Percentiles rank a stretch among this genome's conserved stretches.
These are phyloP conservation scores for Neofusicoccum laricinum DNA, from an alignment of 2,329 filamentous ascomycete genomes.

Conservation along the genomic window DNA sequence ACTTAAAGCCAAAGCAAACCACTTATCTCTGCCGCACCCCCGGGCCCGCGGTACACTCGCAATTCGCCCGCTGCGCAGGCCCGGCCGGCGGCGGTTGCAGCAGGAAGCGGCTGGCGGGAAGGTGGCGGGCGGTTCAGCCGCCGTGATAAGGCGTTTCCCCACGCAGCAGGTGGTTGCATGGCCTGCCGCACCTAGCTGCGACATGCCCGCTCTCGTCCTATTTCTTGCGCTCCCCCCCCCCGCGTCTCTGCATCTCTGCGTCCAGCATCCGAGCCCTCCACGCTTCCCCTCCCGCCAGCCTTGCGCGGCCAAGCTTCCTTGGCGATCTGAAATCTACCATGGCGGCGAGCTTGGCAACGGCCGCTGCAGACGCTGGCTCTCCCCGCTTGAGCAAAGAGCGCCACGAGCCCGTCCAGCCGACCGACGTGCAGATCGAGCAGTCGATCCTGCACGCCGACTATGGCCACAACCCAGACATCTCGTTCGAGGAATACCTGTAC, in stretches of 20 bases:
- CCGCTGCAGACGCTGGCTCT: background rate
- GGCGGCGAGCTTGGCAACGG: conserved; percentile 2
- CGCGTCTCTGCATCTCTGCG: too few relatives aligned
- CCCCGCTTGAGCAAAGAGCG: background rate
- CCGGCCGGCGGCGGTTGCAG: too few relatives aligned
- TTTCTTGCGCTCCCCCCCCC: background rate
- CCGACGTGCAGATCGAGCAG: background rate
- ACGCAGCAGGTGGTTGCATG: background rate
- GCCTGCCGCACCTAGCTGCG: background rate
- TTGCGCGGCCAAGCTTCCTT: conserved; percentile 7
- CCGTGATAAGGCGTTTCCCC: background rate
- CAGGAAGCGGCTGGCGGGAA: too few relatives aligned
- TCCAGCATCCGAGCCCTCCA: background rate
- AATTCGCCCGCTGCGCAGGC: too few relatives aligned
- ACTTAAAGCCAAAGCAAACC: background rate
- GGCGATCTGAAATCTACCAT: background rate
- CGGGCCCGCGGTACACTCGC: background rate
- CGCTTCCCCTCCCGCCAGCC: too few relatives aligned
- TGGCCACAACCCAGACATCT: conserved; percentile 22
- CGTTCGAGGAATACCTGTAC: conserved; percentile 41
- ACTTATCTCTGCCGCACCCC: background rate
- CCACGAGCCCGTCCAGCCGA: background rate
- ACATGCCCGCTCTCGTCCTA: background rate
- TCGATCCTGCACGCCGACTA: conserved; percentile 1
- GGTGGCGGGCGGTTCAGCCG: background rate